Conservation (phyloP, 768 basidiomycete genomes). For the Nevesoporus exiguus region DNA sequence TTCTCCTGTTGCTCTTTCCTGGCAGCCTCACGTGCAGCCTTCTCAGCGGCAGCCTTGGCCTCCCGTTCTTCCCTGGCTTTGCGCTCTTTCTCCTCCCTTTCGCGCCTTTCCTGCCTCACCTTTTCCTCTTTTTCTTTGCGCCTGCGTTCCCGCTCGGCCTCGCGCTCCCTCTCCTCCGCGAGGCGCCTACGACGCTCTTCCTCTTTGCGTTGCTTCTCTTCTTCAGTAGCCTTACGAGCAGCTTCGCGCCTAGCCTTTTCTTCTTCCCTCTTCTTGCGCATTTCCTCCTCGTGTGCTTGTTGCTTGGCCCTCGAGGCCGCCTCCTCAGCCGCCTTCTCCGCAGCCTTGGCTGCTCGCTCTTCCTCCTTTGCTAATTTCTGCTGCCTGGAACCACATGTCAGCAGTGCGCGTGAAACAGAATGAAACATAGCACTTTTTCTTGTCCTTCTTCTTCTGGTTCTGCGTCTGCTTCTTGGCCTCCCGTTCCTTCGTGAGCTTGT, state of each 20-base stretch:
- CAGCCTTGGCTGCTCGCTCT: conserved; percentile 78
- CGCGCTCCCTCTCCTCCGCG: conserved; percentile 77
- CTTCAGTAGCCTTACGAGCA: conserved; percentile 71
- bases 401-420: conserved; percentile 1
- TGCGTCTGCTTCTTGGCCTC: conserved; percentile 91
- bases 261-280: conserved; percentile 80
- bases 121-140: conserved; percentile 73
- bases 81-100: conserved; percentile 62
- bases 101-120: conserved; percentile 45
- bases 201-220: conserved; percentile 78
- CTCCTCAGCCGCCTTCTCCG: conserved; percentile 85
- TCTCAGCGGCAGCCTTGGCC: conserved; percentile 48
- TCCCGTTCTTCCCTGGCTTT: conserved; percentile 65
- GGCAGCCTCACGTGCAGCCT: conserved; percentile 38
- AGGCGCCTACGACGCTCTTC: conserved; percentile 77
- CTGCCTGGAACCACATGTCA: conserved; percentile 46
- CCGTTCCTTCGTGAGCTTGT: conserved; percentile 77
- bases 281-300: conserved; percentile 74
- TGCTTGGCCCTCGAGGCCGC: conserved; percentile 74
- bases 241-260: conserved; percentile 78
- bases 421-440: conserved; percentile 69
- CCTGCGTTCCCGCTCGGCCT: conserved; percentile 72
- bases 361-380: conserved; percentile 94
- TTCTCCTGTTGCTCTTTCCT: conserved; percentile 50
- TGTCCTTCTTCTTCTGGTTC: conserved; percentile 99